These are phyloP conservation scores for Cerrena zonata DNA, from an alignment of 1,284 basidiomycete species.

Conservation along the genomic window DNA sequence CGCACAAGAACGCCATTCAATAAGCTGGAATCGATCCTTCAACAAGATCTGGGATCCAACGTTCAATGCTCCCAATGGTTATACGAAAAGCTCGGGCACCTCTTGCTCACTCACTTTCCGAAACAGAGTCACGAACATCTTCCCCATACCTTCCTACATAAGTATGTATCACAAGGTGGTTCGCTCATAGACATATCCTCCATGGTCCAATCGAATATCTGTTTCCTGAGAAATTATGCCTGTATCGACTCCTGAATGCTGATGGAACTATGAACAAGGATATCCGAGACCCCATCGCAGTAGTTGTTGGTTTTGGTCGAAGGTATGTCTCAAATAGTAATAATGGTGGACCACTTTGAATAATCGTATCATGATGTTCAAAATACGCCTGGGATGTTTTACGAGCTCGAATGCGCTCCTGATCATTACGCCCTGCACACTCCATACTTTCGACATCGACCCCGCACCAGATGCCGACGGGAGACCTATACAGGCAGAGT, in stretches of 20 bases:
- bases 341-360: not conserved
- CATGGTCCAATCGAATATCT: slow-evolving; percentile 1
- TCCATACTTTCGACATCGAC: slow-evolving; percentile 8
- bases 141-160: too few relatives aligned
- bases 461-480: slow-evolving; percentile 4
- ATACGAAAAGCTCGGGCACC: too few relatives aligned
- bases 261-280: slow-evolving; percentile 1
- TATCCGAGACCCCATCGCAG: not conserved
- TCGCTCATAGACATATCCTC: slow-evolving; percentile 22
- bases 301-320: slow-evolving; percentile 4
- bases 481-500: not conserved
- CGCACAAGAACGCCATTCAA: too few relatives aligned
- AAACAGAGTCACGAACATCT: too few relatives aligned
- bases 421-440: slow-evolving; percentile 9
- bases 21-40: too few relatives aligned
- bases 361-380: not conserved
- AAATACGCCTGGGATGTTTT: slow-evolving; percentile 11
- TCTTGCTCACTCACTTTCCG: too few relatives aligned
- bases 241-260: slow-evolving; percentile 7
- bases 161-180: too few relatives aligned
- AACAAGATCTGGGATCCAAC: too few relatives aligned
- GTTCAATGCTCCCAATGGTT: too few relatives aligned
- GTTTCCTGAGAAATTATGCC: not conserved
- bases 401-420: slow-evolving; percentile 9
- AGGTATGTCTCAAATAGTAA: not conserved